Evolutionary conservation across 2,329 filamentous ascomycete species (phyloP), one percentile per base, ranked within the genome.

Genomic region (Diplodia seriata): DNA sequence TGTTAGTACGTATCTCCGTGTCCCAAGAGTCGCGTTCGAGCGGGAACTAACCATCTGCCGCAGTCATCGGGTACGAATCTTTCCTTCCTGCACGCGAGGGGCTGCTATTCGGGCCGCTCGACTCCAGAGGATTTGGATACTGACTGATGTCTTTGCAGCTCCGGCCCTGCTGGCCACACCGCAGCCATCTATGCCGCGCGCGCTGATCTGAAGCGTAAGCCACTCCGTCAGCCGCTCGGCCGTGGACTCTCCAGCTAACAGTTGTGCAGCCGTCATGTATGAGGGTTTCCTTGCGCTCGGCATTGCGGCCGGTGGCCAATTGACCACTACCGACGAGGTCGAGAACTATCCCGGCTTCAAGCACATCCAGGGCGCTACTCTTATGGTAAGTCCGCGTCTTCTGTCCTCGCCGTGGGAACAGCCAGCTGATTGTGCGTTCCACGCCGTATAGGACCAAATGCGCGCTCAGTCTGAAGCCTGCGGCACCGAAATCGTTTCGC

Each of bases 291-390:
- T 99, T 80, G 95, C 95, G 75, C 95, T 97, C 77, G 95, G 94
- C 76, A 97, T 96, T 75, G 95, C 95, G 7, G 93, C 95, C 54
- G 95, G 95, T 73, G 95, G 95, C 68, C 95, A 99, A 85, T 86
- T 99, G 73, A 99, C 96, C 67, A 99, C 96, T 31, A 99, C 95
- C 67, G 98, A 97, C 76, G 96, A 99, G 73, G 89, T 99, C 69
- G 95, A 99, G 85, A 99, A 99, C 87, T 99, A 91, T 82, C 95
- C 95, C 31, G 95, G 95, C 57, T 99, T 98, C 84, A 91, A 92
- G 76, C 87, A 92, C 74, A 93, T 99, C 79, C 91, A 93, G 81
- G 95, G 95, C 72, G 82, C 87, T 68, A 90, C 93, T 76, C 85
- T 99, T 72, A 99, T 99, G 95, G 87, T 88, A 72, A 67, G 84